Conservation (phyloP, 225 moss, liverwort and hornwort species). For the Physcomitrium patens region DNA sequence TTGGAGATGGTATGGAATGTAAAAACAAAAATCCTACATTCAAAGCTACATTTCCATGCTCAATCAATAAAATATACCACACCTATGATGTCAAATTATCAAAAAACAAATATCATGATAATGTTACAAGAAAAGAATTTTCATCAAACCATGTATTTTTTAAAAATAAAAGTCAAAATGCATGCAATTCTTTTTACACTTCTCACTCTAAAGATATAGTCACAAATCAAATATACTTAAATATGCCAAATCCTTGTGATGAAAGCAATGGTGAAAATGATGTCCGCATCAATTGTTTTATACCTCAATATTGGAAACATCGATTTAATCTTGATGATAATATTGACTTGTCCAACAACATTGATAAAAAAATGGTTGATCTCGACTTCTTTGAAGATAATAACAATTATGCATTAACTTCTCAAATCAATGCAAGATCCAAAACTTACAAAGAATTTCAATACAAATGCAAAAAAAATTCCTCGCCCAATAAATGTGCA, state of each 20-base stretch:
- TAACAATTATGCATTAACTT: not conserved
- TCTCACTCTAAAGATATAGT: not conserved
- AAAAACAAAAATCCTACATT: not conserved
- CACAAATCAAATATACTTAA: not conserved
- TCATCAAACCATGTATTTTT: not conserved
- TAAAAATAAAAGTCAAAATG: not conserved
- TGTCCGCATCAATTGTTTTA: slow-evolving; percentile 58
- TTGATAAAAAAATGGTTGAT: no score
- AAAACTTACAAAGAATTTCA: not conserved
- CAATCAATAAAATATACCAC: not conserved
- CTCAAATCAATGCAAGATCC: not conserved
- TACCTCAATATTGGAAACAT: slow-evolving; percentile 74
- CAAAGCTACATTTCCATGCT: not conserved
- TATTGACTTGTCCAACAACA: not conserved
- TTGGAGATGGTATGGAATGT: not conserved
- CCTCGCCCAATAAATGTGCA: not conserved
- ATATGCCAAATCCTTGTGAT: not conserved
- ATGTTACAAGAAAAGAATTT: not conserved
- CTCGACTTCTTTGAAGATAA: no score
- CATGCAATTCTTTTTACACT: not conserved
- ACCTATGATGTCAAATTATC: not conserved
- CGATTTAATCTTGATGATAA: slow-evolving; percentile 54
- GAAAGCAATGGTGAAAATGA: slow-evolving; percentile 36
- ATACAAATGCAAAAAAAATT: not conserved
- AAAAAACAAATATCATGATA: not conserved